Evolutionary conservation across 345 rosid species (phyloP), one percentile per base, ranked within the genome.

Genomic region (Syzygium oleosum): DNA sequence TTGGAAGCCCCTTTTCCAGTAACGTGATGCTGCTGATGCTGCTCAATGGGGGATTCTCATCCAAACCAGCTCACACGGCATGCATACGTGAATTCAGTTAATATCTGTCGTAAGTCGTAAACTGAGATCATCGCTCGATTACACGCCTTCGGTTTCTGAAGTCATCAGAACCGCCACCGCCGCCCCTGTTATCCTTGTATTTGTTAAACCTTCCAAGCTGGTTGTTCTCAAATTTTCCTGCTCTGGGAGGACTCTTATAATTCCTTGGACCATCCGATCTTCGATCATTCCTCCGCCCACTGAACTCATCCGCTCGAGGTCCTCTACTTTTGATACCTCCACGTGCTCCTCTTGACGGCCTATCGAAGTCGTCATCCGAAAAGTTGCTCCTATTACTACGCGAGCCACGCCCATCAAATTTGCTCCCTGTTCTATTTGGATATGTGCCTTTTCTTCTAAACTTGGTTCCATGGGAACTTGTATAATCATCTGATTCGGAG

Each of bases 101-200:
- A 54, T 43, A 54, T 54, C 21, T 54, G 8, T 8, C 49, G 22
- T 5, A 73, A 73, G 83, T 13, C 9, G 14, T 7, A 22, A 38
- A 38, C 80, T 19, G 27, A 73, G 83, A 73, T 87, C 86, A 95
- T 89, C 97, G 92, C 87, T 92, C 94, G 73, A 93, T 95, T 59
- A 95, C 93, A 12, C 95, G 91, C 54, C 95, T 91, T 49, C 92
- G 91, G 86, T 94, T 95, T 77, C 86, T 91, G 86, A 92, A 91
- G 84, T 92, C 95, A 43, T 91, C 88, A 41, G 61, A 43, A 38
- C 16, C 25, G 14, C 84, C 31, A 41, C 89, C 34, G 12, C 61
- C n/a, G 46, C 89, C 91, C 51, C 31, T 86, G 63, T 83, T 86
- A 85, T 22, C 53, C 43, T 88, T 31, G 68, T 86, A 51, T 11